Evolutionary conservation across 129 eudicot species (phyloP), one percentile per base, ranked within the genome.

Genomic region (Artemisia tridentata): DNA sequence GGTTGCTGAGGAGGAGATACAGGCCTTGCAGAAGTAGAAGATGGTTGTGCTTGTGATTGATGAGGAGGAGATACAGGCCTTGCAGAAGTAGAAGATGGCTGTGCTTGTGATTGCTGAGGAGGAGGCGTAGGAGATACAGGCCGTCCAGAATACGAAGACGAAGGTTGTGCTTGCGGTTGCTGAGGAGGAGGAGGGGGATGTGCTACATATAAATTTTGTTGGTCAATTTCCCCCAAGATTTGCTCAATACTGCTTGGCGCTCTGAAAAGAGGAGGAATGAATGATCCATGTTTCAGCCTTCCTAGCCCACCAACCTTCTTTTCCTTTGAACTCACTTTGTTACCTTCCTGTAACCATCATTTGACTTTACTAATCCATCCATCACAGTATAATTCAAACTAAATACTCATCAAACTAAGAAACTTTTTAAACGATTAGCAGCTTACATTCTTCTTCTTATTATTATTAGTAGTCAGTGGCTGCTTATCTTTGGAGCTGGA

Each of bases 161-260:
- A 38, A 7, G 4, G 57, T 9, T 67, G 18, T 6, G 7, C 25
- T 31, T 16, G 31, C 0, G 52, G 21, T 49, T 55, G 63, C 12
- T 55, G 51, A n/a, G 17, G 34, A 27, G 76, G 48, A 38, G 82
- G 84, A 1, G 9, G 48, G 43, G 72, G 60, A 21, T 66, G 56
- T 83, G 80, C 73, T 11, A 79, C 19, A 14, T 74, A 75, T 49
- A 85, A 31, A 31, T 80, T 66, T 19, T 84, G 85, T 67, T 84
- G 76, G 73, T 91, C 96, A 3, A 71, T 86, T 77, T 91, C 97
- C 45, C 90, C 97, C 61, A 91, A 78, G 52, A 91, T 91, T 73
- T 91, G 86, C 83, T 91, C 97, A n/a, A 91, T 91, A 74, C 97
- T 91, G 61, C 97, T 91, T 63, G 97, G 97, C 72, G 80, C 87